These are phyloP conservation scores for Coix lacrymajobi DNA, from an alignment of 176 grass and related monocot species.

Conservation along the genomic window DNA sequence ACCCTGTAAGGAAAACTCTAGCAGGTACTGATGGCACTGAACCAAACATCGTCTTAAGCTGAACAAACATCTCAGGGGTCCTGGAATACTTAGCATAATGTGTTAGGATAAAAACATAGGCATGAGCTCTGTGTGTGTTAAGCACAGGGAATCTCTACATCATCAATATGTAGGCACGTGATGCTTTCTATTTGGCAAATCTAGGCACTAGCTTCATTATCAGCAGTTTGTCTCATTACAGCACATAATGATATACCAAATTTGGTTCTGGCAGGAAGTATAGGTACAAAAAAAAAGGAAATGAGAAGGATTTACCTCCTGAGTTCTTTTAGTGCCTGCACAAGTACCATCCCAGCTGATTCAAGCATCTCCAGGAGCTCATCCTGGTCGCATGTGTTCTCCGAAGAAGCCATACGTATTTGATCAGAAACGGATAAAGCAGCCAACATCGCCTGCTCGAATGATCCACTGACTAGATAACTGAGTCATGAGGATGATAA, in stretches of 20 bases:
- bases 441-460: slow-evolving; percentile 19
- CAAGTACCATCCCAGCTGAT: slow-evolving; percentile 39
- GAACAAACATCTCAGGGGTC: slow-evolving; percentile 51
- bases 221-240: neutral
- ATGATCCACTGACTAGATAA: slow-evolving; percentile 36
- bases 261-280: neutral
- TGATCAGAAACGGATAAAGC: slow-evolving; percentile 4
- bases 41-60: slow-evolving; percentile 55
- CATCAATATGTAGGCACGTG: neutral
- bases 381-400: neutral
- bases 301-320: slow-evolving; percentile 19
- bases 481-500: slow-evolving; percentile 7
- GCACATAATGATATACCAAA: neutral
- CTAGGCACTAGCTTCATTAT: neutral
- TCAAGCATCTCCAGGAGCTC: slow-evolving; percentile 43
- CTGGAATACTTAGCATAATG: slow-evolving; percentile 35
- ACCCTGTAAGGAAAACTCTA: slow-evolving; percentile 67
- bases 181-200: neutral
- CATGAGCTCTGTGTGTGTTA: neutral
- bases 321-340: slow-evolving; percentile 51
- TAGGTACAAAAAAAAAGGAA: neutral
- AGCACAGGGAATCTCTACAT: neutral
- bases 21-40: slow-evolving; percentile 52
- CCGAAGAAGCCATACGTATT: neutral
- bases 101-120: slow-evolving; percentile 4